Evolutionary conservation across 2,329 filamentous ascomycete species (phyloP).

Genomic region (Emmonsiellopsis sp.): DNA sequence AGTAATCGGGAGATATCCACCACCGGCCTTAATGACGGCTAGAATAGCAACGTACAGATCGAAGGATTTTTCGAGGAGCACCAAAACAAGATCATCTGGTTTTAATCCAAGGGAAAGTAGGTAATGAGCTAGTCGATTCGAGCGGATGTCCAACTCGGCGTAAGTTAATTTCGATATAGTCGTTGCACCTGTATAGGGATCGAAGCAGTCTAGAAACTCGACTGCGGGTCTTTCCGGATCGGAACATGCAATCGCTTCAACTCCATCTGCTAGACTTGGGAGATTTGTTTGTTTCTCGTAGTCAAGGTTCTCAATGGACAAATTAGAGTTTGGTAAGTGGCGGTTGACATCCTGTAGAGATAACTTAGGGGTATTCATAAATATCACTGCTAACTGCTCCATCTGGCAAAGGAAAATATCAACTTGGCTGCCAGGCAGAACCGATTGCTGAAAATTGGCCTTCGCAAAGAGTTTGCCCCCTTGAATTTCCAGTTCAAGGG

Average conservation of each 20-base stretch:
- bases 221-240: constrained; percentile 53
- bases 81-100: constrained; percentile 54
- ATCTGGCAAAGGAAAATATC: constrained; percentile 53
- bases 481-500: constrained; percentile 66
- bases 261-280: constrained; percentile 42
- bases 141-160: constrained; percentile 50
- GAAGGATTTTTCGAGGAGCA: constrained; percentile 69
- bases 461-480: constrained; percentile 39
- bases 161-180: constrained; percentile 51
- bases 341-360: constrained; percentile 23
- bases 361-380: constrained; percentile 31
- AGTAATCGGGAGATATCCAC: constrained; percentile 70
- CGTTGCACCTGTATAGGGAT: constrained; percentile 19
- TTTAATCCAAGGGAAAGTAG: constrained; percentile 42
- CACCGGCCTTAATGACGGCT: constrained; percentile 63
- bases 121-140: constrained; percentile 55
- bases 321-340: constrained; percentile 20
- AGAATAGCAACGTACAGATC: constrained; percentile 66
- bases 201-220: constrained; percentile 49
- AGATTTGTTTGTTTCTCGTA: constrained; percentile 26
- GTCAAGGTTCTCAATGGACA: constrained; percentile 44
- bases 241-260: constrained; percentile 45
- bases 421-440: constrained; percentile 49
- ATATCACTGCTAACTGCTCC: constrained; percentile 40
- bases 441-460: constrained; percentile 45